phyloP scores from a whole-genome alignment of 2,329 filamentous ascomycete genomes.

The Alternaria sp. region DNA sequence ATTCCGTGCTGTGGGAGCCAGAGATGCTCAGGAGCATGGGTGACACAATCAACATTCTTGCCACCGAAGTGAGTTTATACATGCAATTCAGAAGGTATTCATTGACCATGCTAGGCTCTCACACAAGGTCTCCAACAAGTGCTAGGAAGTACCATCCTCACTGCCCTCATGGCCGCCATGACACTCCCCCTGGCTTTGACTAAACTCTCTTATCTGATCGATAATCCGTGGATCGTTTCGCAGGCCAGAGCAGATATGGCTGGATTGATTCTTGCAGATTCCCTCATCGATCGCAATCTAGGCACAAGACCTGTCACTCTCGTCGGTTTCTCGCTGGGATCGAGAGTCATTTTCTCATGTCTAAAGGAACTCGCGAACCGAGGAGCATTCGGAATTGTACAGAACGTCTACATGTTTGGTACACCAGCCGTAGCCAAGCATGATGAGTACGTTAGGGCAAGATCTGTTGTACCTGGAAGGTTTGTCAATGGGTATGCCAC shows the following conservation, averaged over 20 bases:
- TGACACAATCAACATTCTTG: slow-evolving; percentile 97
- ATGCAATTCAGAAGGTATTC: slow-evolving; percentile 21
- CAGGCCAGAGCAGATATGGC: slow-evolving; percentile 87
- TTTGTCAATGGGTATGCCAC: slow-evolving; percentile 94
- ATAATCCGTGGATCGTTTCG: slow-evolving; percentile 98
- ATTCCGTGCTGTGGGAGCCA: slow-evolving; percentile 96
- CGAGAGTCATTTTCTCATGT: slow-evolving; percentile 91
- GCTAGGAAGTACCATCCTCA: slow-evolving; percentile 85
- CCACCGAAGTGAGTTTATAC: slow-evolving; percentile 77
- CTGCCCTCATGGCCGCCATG: slow-evolving; percentile 89
- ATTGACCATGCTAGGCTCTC: slow-evolving; percentile 71
- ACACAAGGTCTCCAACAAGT: slow-evolving; percentile 97
- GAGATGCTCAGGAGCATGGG: slow-evolving; percentile 98
- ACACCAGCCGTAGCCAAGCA: slow-evolving; percentile 89
- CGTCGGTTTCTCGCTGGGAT: slow-evolving; percentile 92
- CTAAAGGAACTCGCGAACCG: slow-evolving; percentile 84
- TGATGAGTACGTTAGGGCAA: slow-evolving; percentile 84
- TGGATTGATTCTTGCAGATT: slow-evolving; percentile 92
- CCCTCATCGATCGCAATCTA: slow-evolving; percentile 87
- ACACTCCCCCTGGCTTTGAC: slow-evolving; percentile 92
- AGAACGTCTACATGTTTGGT: slow-evolving; percentile 96
- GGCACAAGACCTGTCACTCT: slow-evolving; percentile 91
- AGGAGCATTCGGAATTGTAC: slow-evolving; percentile 84
- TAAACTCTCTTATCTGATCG: slow-evolving; percentile 94
- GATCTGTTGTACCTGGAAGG: slow-evolving; percentile 86